These are phyloP conservation scores for Aspergillus thermomutatus DNA, from an alignment of 2,329 filamentous ascomycete genomes.

Conservation along the genomic window DNA sequence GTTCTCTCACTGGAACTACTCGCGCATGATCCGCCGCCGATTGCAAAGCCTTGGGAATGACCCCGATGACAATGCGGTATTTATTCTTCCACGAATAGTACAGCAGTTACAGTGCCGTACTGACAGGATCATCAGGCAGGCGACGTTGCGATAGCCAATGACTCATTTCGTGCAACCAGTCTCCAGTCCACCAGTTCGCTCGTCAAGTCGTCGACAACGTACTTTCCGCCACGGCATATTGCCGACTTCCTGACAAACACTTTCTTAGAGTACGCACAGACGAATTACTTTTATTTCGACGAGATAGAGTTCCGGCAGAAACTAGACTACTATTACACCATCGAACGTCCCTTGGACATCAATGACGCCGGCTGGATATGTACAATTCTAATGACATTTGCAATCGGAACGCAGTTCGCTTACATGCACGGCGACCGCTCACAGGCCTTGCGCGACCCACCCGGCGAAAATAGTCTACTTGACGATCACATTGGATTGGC, in stretches of 20 bases:
- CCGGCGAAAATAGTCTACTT: slow-evolving; percentile 18
- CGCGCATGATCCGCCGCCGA: slow-evolving; percentile 28
- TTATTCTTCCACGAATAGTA: neutral
- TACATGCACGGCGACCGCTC: slow-evolving; percentile 26
- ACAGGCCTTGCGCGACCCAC: neutral
- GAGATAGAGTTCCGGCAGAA: slow-evolving; percentile 25
- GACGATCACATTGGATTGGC: slow-evolving; percentile 50
- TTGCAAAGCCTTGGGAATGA: slow-evolving; percentile 21
- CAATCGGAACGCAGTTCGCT: slow-evolving; percentile 37
- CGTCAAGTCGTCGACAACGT: slow-evolving; percentile 22
- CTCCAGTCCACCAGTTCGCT: slow-evolving; percentile 27
- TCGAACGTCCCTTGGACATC: slow-evolving; percentile 15
- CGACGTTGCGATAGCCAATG: slow-evolving; percentile 14
- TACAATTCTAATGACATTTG: slow-evolving; percentile 33
- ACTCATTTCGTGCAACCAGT: slow-evolving; percentile 30
- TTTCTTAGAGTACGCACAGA: slow-evolving; percentile 32
- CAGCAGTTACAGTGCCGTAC: neutral
- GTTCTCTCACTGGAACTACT: slow-evolving; percentile 37
- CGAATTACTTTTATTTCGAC: slow-evolving; percentile 36
- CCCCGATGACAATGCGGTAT: slow-evolving; percentile 1
- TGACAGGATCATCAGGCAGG: slow-evolving; percentile 9
- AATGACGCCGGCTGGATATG: slow-evolving; percentile 30
- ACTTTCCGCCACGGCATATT: slow-evolving; percentile 31
- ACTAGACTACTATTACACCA: slow-evolving; percentile 26
- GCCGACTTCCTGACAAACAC: slow-evolving; percentile 30